phyloP scores from a whole-genome alignment of 2,329 filamentous ascomycete genomes.

The Tothia fuscella region DNA sequence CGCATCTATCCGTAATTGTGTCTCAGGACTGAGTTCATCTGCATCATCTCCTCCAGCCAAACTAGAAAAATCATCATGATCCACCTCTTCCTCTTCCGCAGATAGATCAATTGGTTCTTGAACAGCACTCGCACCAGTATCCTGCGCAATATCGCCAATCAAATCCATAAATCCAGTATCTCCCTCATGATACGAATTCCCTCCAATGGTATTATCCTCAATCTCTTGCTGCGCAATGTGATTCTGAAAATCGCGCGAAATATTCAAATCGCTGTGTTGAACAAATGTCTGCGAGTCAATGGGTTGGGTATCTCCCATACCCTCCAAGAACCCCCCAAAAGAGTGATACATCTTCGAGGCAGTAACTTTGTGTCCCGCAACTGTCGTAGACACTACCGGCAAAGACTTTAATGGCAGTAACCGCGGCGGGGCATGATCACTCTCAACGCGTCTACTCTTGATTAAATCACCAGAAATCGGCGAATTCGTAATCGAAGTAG shows the following conservation, averaged over 20 bases:
- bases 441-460: too few species aligned
- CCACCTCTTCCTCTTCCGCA: background rate
- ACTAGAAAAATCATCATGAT: constrained; percentile 5
- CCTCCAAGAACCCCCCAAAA: constrained; percentile 1
- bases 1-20: background rate
- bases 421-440: constrained; percentile 1
- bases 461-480: too few species aligned
- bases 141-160: background rate
- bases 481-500: too few species aligned
- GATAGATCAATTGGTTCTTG: background rate
- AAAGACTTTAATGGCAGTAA: constrained; percentile 1
- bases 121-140: background rate
- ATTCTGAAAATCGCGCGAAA: background rate
- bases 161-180: background rate
- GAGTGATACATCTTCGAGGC: constrained; percentile 7
- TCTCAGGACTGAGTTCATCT: constrained; percentile 2
- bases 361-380: background rate
- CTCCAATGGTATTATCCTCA: background rate
- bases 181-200: background rate
- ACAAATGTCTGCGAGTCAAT: constrained; percentile 10
- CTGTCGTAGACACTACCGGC: background rate
- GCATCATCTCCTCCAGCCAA: background rate
- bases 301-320: constrained; percentile 10
- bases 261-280: constrained; percentile 8
- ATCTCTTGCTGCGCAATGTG: background rate